Conservation (phyloP, 176 grass and related monocot genomes). For the Phoenix dactylifera region DNA sequence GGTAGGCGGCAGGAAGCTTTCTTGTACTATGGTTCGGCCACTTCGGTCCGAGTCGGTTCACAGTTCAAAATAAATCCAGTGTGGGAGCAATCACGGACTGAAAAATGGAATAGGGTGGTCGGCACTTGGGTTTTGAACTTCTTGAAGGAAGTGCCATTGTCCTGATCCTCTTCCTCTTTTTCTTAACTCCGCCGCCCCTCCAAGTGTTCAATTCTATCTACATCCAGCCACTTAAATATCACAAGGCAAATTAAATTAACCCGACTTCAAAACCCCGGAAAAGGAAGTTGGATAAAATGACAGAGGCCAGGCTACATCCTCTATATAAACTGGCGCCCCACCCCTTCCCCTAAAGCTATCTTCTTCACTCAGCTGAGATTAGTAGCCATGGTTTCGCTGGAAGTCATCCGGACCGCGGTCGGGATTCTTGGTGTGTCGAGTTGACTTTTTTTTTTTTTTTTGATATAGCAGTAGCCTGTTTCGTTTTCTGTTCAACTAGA, state of each 20-base stretch:
- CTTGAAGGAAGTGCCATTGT: not conserved
- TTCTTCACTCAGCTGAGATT: not conserved
- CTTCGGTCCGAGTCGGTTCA: not conserved
- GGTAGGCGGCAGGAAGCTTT: too few species aligned
- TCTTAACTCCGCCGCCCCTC: not conserved
- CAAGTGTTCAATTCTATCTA: not conserved
- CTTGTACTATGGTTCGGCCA: not conserved
- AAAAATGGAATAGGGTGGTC: not conserved
- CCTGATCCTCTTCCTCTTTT: not conserved
- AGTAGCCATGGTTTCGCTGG: slow-evolving; percentile 41
- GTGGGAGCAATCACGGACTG: not conserved
- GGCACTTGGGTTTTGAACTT: not conserved
- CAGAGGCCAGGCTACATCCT: slow-evolving; percentile 1
- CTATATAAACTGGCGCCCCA: slow-evolving; percentile 20
- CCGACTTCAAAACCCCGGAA: not conserved
- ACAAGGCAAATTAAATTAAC: too few species aligned
- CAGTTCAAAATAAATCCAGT: not conserved
- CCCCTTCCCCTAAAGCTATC: not conserved
- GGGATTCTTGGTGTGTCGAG: slow-evolving; percentile 52
- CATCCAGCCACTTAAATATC: not conserved
- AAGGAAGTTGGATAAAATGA: slow-evolving; percentile 2
- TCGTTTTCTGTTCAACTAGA: not conserved
- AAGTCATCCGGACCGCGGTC: slow-evolving; percentile 62
- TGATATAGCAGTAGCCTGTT: not conserved
- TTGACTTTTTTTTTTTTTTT: not conserved